Conservation (phyloP, 345 rosid species). For the Stellera chamaejasme region DNA sequence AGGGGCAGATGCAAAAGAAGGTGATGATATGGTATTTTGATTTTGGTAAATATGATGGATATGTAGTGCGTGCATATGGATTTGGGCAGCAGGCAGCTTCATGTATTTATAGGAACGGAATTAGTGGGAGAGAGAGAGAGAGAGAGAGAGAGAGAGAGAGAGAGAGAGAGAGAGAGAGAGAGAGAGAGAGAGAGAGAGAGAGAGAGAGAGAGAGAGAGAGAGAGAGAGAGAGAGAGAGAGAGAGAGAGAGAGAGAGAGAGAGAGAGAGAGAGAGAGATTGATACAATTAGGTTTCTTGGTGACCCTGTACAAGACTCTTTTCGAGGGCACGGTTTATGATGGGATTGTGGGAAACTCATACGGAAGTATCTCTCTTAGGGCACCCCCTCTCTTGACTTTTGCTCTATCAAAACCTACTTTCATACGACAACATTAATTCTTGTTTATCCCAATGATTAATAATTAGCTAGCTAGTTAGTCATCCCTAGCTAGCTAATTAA, state of each 20-base stretch:
- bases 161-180: not conserved
- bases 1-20: too few species aligned
- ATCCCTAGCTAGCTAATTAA: too few species aligned
- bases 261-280: not conserved
- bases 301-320: constrained; percentile 6
- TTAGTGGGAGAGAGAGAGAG: not conserved
- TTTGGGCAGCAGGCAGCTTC: constrained; percentile 4
- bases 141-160: not conserved
- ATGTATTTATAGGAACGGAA: constrained; percentile 28
- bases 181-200: not conserved
- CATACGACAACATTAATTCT: too few species aligned
- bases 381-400: constrained; percentile 13
- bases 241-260: not conserved
- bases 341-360: constrained; percentile 22
- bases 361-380: constrained; percentile 28
- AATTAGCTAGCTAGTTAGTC: too few species aligned
- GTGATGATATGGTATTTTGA: not conserved
- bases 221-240: not conserved
- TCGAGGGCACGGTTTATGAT: constrained; percentile 19
- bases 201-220: not conserved
- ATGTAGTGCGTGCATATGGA: constrained; percentile 7
- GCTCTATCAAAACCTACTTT: constrained; percentile 2
- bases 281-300: not conserved
- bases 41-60: not conserved
- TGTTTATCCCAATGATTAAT: too few species aligned